Evolutionary conservation across 257 asterid species (phyloP), one percentile per base, ranked within the genome.

Genomic region (Lycium ferocissimum): DNA sequence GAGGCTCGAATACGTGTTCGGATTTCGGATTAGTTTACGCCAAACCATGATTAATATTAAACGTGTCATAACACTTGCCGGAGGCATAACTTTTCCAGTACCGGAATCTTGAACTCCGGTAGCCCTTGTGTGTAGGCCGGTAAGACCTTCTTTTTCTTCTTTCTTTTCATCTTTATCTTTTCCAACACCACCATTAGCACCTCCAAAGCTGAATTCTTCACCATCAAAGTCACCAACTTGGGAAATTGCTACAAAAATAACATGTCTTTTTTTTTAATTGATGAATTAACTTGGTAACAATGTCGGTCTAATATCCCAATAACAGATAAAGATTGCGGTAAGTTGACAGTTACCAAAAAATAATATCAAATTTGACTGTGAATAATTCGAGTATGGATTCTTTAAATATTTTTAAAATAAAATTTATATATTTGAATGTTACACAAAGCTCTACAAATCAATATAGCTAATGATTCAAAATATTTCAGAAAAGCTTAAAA

Each of bases 41-140:
- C 99, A 96, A 43, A 96, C 99, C 99, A 96, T 96, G 85, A 95
- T 96, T 90, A 96, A 85, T 83, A 96, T 96, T 11, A 96, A 94
- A 61, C 99, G 93, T 1, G 98, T 96, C 97, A 96, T 95, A 3
- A 96, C 99, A 17, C 99, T 95, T 0, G 99, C 91, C 58, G 99
- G 99, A 18, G 99, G 99, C 99, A 96, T 93, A 1, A 89, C 93
- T 88, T 94, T 95, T 5, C 84, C 89, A 78, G 73, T 82, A 0
- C 90, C 95, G 54, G 87, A 65, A 5, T 91, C 97, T 53, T 83
- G 86, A 4, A 78, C 88, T 12, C 89, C 94, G 80, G 84, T 85
- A 9, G 43, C 62, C 73, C 87, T 91, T 0, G 89, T 87, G 70
- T 80, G 49, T 90, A 88, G 73, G 9, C 91, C 94, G 13, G 81